Evolutionary conservation across 352 stramenopile genomes (phyloP).

Genomic region (Globisporangium canariense): DNA sequence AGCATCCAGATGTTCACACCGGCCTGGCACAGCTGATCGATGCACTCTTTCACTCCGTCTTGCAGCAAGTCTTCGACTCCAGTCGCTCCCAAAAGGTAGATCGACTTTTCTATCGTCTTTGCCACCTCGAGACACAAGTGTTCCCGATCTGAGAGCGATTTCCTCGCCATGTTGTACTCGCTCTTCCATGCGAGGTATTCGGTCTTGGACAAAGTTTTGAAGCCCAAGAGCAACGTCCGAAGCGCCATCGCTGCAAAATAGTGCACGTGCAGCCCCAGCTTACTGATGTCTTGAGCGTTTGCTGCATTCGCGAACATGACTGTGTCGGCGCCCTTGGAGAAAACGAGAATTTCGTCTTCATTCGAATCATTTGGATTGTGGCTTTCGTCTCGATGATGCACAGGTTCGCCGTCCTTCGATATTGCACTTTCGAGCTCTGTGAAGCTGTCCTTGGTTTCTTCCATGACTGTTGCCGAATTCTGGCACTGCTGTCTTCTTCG

Average conservation of each 20-base stretch:
- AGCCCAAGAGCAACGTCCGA: constrained; percentile 80
- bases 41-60: constrained; percentile 95
- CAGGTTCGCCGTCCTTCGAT: constrained; percentile 18
- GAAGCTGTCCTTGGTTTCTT: constrained; percentile 24
- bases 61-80: constrained; percentile 98
- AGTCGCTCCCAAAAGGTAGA: constrained; percentile 93
- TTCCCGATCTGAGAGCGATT: constrained; percentile 60
- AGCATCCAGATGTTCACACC: constrained; percentile 99
- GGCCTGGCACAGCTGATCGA: constrained; percentile 92
- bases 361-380: neutral
- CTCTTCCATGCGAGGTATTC: constrained; percentile 76
- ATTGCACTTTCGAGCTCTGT: constrained; percentile 27
- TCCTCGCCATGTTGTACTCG: constrained; percentile 68
- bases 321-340: constrained; percentile 87
- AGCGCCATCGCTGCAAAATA: constrained; percentile 88
- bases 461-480: neutral
- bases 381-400: constrained; percentile 10
- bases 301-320: constrained; percentile 83
- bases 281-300: constrained; percentile 71
- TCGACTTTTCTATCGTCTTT: constrained; percentile 68
- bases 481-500: constrained; percentile 5
- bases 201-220: constrained; percentile 50
- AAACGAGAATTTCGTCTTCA: constrained; percentile 64
- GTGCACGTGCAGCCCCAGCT: constrained; percentile 76
- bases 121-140: constrained; percentile 65